Evolutionary conservation across 108 stramenopile genomes (phyloP).

Genomic region (Aurantiochytrium sp.): DNA sequence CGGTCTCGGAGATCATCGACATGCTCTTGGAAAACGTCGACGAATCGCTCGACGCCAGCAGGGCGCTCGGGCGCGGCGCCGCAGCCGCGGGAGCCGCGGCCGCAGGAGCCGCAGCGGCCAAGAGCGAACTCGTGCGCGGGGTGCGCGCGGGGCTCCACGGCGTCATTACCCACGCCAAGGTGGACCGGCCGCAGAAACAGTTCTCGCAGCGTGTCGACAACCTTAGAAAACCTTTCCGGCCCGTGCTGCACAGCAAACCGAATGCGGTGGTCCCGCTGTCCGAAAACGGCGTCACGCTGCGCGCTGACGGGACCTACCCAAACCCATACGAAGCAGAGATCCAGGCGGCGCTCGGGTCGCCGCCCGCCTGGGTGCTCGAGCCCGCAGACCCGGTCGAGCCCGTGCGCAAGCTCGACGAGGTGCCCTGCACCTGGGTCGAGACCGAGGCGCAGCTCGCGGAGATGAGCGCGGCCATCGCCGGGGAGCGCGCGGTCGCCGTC

Average conservation of each 20-base stretch:
- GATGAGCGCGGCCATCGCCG: not conserved
- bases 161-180: constrained; percentile 29
- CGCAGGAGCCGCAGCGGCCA: constrained; percentile 14
- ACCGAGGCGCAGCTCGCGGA: not conserved
- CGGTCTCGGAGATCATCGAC: not conserved
- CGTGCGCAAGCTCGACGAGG: not conserved
- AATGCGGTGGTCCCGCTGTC: not conserved
- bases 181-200: constrained; percentile 13
- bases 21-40: constrained; percentile 20
- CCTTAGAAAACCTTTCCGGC: not conserved
- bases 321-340: constrained; percentile 10
- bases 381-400: not conserved
- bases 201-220: not conserved
- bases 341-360: not conserved
- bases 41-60: not conserved
- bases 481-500: constrained; percentile 57
- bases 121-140: constrained; percentile 21
- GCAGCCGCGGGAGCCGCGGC: not conserved
- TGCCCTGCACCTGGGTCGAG: constrained; percentile 12
- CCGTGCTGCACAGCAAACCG: not conserved
- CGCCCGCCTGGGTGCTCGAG: not conserved
- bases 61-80: not conserved
- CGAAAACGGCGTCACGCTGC: not conserved
- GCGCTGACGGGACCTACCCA: not conserved
- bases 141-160: constrained; percentile 21